phyloP scores from a whole-genome alignment of 768 basidiomycete species.

The Candolleomyces efflorescens region DNA sequence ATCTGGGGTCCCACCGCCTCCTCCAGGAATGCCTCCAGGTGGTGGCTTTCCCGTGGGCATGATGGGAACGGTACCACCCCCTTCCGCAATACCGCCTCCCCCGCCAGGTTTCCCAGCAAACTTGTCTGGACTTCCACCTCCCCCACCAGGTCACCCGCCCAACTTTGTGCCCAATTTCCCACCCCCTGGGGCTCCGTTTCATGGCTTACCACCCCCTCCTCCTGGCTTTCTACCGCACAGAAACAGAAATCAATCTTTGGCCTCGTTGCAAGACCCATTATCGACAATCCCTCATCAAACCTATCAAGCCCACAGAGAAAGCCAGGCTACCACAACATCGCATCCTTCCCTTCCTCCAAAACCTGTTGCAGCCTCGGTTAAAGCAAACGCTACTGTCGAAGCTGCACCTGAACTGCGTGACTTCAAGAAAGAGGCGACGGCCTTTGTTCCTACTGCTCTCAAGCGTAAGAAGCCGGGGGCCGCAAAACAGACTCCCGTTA shows the following conservation, averaged over 20 bases:
- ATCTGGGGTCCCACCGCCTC: slow-evolving; percentile 1
- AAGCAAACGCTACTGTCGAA: slow-evolving; percentile 63
- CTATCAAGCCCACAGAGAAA: slow-evolving; percentile 66
- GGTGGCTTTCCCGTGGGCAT: not conserved
- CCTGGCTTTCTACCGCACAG: slow-evolving; percentile 52
- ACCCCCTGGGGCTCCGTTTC: slow-evolving; percentile 6
- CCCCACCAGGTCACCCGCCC: slow-evolving; percentile 9
- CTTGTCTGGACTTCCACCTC: not conserved
- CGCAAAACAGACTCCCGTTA: slow-evolving; percentile 29
- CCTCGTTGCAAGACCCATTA: slow-evolving; percentile 70
- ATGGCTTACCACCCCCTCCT: slow-evolving; percentile 15
- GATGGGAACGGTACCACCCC: not conserved
- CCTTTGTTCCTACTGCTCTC: slow-evolving; percentile 81
- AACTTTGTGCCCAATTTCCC: slow-evolving; percentile 4
- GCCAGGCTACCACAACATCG: slow-evolving; percentile 23
- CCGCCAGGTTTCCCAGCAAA: not conserved
- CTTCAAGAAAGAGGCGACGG: slow-evolving; percentile 91
- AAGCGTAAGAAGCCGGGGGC: slow-evolving; percentile 63
- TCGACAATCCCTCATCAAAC: slow-evolving; percentile 74
- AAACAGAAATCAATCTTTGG: slow-evolving; percentile 32
- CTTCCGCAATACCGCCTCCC: not conserved
- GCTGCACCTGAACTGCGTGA: slow-evolving; percentile 89
- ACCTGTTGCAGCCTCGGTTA: slow-evolving; percentile 28
- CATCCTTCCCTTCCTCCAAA: slow-evolving; percentile 31
- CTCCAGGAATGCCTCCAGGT: slow-evolving; percentile 9